Conservation (phyloP, 164 flowering plant genomes). For the Magnolia sinica region DNA sequence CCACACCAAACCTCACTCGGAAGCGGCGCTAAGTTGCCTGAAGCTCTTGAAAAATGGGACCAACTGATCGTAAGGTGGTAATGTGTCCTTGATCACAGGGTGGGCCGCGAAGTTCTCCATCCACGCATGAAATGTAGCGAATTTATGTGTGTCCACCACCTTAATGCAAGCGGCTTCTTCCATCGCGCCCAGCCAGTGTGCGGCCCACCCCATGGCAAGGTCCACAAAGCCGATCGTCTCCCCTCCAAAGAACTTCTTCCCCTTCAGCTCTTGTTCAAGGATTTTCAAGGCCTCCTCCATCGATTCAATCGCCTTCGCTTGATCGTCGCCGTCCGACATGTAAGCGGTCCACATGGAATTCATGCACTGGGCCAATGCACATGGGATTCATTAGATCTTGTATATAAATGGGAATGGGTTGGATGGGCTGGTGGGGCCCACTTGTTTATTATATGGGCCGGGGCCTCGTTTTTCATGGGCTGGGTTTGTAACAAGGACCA, state of each 20-base stretch:
- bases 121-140: slow-evolving; percentile 6
- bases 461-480: too few species aligned
- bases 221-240: slow-evolving; percentile 6
- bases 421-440: too few species aligned
- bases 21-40: not conserved
- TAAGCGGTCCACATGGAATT: not conserved
- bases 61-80: slow-evolving; percentile 9
- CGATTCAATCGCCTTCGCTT: slow-evolving; percentile 21
- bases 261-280: slow-evolving; percentile 18
- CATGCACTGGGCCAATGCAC: not conserved
- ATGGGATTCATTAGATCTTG: not conserved
- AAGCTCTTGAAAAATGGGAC: not conserved
- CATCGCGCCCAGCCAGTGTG: not conserved
- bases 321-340: slow-evolving; percentile 22
- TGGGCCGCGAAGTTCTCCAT: not conserved
- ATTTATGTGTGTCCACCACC: not conserved
- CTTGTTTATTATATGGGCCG: too few species aligned
- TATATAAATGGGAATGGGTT: not conserved
- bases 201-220: slow-evolving; percentile 2
- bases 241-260: slow-evolving; percentile 15
- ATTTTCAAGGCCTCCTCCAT: slow-evolving; percentile 19
- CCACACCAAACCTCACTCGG: not conserved
- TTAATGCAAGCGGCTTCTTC: not conserved
- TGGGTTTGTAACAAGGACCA: too few species aligned
- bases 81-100: slow-evolving; percentile 6